Evolutionary conservation across 2,329 filamentous ascomycete genomes (phyloP), one percentile per base, ranked within the genome.

Genomic region (Myriosclerotinia duriaeana): DNA sequence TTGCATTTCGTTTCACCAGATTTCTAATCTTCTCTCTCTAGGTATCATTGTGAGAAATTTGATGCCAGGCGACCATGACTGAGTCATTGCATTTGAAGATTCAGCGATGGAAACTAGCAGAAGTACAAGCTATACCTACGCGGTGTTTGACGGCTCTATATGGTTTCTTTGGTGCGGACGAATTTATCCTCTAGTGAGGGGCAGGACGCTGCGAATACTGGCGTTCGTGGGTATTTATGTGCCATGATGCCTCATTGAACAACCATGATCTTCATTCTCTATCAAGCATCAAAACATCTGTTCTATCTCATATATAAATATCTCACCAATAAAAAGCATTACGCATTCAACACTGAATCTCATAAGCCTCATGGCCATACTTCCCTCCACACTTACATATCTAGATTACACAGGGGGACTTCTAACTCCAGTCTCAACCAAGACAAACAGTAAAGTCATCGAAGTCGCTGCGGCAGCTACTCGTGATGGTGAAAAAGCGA

Each of bases 381-480:
- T 44, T 20, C 48, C 50, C 6, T 53, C 60, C 1, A 12, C 60
- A 5, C 50, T 63, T 30, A 38, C 60, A 3, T 63, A 50, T 11
- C 11, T 63, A 17, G 60, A 50, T 14, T 64, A 54, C 38, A 48
- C 26, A 0, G 61, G 50, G 15, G 38, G 61, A n/a, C 12, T 64
- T 8, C 61, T 38, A 17, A 46, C 3, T 6, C 22, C 52, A 22
- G 54, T 52, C 12, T 64, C 50, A 30, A 64, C 36, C 11, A 64
- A 63, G 22, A 64, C 38, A 20, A 54, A 64, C 22, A 64, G 50
- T 42, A 42, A 53, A 22, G 50, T 54, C 2, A 64, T 64, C 8
- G 52, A 54, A n/a, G 17, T 46, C 6, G 52, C 61, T 36, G 50
- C 38, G 15, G 40, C 38, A n/a, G 11, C 38, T 5, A 36, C 40